phyloP scores from a whole-genome alignment of 1,139 yeast species.

The Kazachstania sp. region DNA sequence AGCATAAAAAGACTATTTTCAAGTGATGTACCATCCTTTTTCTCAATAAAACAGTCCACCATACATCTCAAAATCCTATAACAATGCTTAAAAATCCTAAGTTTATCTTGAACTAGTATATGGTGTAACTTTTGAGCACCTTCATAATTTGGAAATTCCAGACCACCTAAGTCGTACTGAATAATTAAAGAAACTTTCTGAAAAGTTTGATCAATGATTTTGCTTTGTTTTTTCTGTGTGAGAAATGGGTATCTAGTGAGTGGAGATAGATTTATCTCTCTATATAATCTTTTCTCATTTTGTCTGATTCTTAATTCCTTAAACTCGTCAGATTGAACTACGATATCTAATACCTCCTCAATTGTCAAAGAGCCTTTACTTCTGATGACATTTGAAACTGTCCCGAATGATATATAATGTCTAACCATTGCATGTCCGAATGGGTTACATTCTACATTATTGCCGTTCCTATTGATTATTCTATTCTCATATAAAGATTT shows the following conservation, averaged over 20 bases:
- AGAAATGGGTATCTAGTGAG: constrained; percentile 31
- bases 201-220: constrained; percentile 19
- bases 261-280: constrained; percentile 36
- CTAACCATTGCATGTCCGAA: constrained; percentile 42
- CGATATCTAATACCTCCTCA: constrained; percentile 24
- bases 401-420: constrained; percentile 38
- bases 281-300: constrained; percentile 38
- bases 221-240: constrained; percentile 20
- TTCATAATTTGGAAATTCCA: constrained; percentile 37
- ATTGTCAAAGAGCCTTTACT: constrained; percentile 14
- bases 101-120: constrained; percentile 37
- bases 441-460: constrained; percentile 28
- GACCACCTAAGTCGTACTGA: constrained; percentile 42
- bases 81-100: constrained; percentile 35
- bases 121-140: constrained; percentile 36
- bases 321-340: constrained; percentile 37
- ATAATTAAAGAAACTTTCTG: constrained; percentile 36
- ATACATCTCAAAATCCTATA: constrained; percentile 37
- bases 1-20: constrained; percentile 32
- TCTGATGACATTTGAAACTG: constrained; percentile 34
- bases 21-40: constrained; percentile 36
- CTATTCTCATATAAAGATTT: constrained; percentile 27
- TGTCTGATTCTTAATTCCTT: constrained; percentile 34
- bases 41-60: constrained; percentile 37
- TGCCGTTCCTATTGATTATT: constrained; percentile 23